Evolutionary conservation across 371 early-diverging fungal species (phyloP), one percentile per base, ranked within the genome.

Genomic region (Nosema muscidifuracis): DNA sequence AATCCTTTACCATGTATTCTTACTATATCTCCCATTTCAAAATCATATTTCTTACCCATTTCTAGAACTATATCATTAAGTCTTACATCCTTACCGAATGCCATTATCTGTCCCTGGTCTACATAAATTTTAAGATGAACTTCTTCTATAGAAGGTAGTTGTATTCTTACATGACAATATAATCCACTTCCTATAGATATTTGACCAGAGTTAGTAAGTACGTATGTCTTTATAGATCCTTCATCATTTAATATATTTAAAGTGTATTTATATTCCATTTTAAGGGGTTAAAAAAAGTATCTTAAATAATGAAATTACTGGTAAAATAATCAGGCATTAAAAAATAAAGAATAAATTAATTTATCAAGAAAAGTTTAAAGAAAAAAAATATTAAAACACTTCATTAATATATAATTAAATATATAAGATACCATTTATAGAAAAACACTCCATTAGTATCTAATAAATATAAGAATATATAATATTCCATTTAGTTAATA

Each of bases 21-120:
- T 26, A 64, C 30, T 12, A 7, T 51, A 64, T 64, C 65, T 12
- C 65, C 65, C 2, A 50, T 3, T n/a, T 38, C 40, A 42, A 64
- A 64, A 15, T 15, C 15, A 30, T 30, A 28, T 42, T n/a, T 33
- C 10, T 30, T 4, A 22, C 43, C 65, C 6, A 42, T 30, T 18
- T 12, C 26, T 10, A 30, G 36, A 20, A 10, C 10, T 22, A 13
- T 18, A 3, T 51, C 43, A 31, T 64, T 64, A 31, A 64, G 15
- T 18, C 1, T 22, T 16, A 64, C 65, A 42, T 64, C 65, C 9
- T 38, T 9, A 18, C 65, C 65, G 16, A 31, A 31, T 3, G 20
- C 43, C 2, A 33, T 2, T n/a, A 50, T 26, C n/a, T 38, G 3
- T 26, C 16, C 42, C n/a, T 64, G 1, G 2, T 33, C 43, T 38